These are phyloP conservation scores for Cryptococcus sp. DNA, from an alignment of 1,284 basidiomycete genomes.

Conservation along the genomic window DNA sequence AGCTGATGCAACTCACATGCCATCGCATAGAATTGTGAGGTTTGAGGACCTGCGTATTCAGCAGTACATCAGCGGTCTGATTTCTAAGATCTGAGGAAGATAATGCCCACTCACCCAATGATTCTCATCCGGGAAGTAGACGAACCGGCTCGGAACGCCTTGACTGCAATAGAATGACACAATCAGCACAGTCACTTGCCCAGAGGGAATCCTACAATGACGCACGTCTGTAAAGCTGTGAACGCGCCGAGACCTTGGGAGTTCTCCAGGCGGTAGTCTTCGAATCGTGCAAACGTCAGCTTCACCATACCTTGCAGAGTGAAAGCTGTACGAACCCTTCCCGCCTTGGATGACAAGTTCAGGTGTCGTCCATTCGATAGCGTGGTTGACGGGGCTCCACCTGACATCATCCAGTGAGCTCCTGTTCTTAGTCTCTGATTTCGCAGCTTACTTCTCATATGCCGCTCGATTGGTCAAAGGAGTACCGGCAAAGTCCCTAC, in stretches of 20 bases:
- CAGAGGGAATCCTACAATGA: neutral
- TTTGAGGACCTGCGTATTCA: slow-evolving; percentile 39
- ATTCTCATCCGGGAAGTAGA: slow-evolving; percentile 91
- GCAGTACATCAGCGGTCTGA: neutral
- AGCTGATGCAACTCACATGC: slow-evolving; percentile 37
- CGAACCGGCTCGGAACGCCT: slow-evolving; percentile 73
- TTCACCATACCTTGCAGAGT: neutral
- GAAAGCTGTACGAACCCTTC: slow-evolving; percentile 53
- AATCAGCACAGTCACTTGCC: neutral
- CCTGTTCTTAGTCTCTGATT: too few species aligned
- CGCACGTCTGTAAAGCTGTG: slow-evolving; percentile 40
- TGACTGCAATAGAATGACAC: slow-evolving; percentile 56
- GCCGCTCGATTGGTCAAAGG: slow-evolving; percentile 28
- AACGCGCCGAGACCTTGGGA: slow-evolving; percentile 67
- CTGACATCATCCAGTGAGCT: too few species aligned
- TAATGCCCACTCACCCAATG: slow-evolving; percentile 67
- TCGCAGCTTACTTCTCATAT: slow-evolving; percentile 48
- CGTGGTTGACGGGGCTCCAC: slow-evolving; percentile 69
- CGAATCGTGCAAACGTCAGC: neutral
- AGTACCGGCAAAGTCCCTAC: slow-evolving; percentile 32
- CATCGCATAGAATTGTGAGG: slow-evolving; percentile 60
- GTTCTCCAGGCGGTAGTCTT: slow-evolving; percentile 78
- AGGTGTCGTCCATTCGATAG: slow-evolving; percentile 81
- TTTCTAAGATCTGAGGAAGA: neutral
- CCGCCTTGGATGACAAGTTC: slow-evolving; percentile 81